These are phyloP conservation scores for Lactarius sp. DNA, from an alignment of 768 basidiomycete genomes.

Conservation along the genomic window DNA sequence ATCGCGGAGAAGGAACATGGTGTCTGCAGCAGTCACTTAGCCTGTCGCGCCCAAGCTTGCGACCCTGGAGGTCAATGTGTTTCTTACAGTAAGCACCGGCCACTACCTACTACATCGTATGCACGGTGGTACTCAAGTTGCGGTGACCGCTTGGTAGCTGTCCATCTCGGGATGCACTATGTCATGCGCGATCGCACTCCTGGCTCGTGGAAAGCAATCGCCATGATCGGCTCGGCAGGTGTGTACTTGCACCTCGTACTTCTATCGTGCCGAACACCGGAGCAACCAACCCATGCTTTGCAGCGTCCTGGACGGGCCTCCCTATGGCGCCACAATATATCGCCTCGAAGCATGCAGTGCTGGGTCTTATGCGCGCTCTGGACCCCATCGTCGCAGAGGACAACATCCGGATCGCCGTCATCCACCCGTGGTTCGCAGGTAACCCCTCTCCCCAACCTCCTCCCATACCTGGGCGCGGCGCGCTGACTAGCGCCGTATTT, in stretches of 20 bases:
- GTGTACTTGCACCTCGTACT: constrained; percentile 5
- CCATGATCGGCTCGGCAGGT: constrained; percentile 35
- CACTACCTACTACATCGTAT: not conserved
- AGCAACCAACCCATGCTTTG: not conserved
- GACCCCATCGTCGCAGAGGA: constrained; percentile 15
- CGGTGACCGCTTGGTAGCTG: constrained; percentile 24
- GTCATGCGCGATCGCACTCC: constrained; percentile 24
- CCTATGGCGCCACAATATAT: constrained; percentile 28
- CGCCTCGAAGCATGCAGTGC: constrained; percentile 33
- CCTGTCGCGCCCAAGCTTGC: constrained; percentile 29
- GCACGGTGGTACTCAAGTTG: not conserved
- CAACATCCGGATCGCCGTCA: constrained; percentile 29
- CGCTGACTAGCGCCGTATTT: not conserved
- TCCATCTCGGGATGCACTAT: constrained; percentile 33
- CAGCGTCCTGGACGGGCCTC: constrained; percentile 30
- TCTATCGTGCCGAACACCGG: not conserved
- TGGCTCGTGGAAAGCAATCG: constrained; percentile 29
- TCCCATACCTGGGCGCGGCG: not conserved
- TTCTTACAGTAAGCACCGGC: constrained; percentile 29
- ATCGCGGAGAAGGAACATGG: constrained; percentile 7
- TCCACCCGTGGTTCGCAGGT: constrained; percentile 35
- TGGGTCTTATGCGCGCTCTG: constrained; percentile 31
- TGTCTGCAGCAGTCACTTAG: constrained; percentile 15
- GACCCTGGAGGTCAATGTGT: constrained; percentile 33
- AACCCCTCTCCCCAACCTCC: not conserved